Evolutionary conservation across 169 alveolate species (phyloP).

Genomic region (Eimeria zaria): DNA sequence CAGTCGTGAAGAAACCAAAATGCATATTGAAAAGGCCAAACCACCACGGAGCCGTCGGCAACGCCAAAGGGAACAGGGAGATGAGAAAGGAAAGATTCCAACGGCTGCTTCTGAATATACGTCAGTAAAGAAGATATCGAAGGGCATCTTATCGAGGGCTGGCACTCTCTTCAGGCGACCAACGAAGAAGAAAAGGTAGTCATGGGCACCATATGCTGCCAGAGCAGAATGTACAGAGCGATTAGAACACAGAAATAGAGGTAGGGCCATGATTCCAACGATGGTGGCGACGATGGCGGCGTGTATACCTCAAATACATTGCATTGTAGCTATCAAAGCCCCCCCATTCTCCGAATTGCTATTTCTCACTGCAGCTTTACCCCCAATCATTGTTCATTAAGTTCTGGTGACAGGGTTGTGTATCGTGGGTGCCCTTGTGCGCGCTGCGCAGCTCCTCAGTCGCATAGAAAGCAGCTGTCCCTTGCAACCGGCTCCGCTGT

Average conservation of each 20-base stretch:
- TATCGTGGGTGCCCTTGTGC: too few species aligned
- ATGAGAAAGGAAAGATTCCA: neutral
- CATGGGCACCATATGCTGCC: neutral
- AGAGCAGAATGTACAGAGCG: neutral
- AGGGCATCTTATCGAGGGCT: conserved; percentile 60
- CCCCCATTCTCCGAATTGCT: neutral
- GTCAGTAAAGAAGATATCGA: neutral
- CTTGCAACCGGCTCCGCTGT: too few species aligned
- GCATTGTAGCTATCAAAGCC: neutral
- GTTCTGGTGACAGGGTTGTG: neutral
- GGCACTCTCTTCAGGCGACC: conserved; percentile 22
- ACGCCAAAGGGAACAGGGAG: neutral
- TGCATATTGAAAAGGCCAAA: neutral
- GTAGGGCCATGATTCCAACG: neutral
- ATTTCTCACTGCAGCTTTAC: neutral
- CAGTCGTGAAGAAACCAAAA: neutral
- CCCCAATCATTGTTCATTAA: neutral
- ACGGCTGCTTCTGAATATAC: neutral
- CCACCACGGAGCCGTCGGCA: conserved; percentile 15
- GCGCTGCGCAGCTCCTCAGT: too few species aligned
- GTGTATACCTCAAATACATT: neutral
- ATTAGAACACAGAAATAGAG: neutral
- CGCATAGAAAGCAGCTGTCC: neutral
- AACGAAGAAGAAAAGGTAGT: conserved; percentile 8
- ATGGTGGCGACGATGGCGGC: neutral